A percentile compares a stretch with the other conserved stretches of the same genome.
These are phyloP conservation scores for Leccinum longicurvipes DNA, from an alignment of 768 basidiomycete genomes.

Conservation along the genomic window DNA sequence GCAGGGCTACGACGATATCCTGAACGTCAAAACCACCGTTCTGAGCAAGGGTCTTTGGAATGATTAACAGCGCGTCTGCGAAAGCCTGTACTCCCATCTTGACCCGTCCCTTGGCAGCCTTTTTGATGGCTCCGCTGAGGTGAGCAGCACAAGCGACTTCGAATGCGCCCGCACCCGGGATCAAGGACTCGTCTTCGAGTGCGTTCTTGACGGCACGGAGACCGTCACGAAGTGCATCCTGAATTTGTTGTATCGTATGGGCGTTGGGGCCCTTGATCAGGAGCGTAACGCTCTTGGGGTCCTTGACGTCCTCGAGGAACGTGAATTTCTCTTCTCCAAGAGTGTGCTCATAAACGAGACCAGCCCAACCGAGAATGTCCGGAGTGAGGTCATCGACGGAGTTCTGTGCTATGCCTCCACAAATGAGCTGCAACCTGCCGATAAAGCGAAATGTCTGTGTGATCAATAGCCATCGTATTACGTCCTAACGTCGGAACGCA, in stretches of 20 bases:
- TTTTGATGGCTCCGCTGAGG: constrained; percentile 75
- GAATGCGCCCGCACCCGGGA: constrained; percentile 98
- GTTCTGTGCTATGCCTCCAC: constrained; percentile 95
- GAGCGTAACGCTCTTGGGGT: constrained; percentile 92
- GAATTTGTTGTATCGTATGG: constrained; percentile 94
- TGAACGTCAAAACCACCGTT: constrained; percentile 98
- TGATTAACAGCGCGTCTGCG: constrained; percentile 89
- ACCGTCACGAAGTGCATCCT: constrained; percentile 97
- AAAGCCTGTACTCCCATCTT: constrained; percentile 98
- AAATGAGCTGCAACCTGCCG: constrained; percentile 82
- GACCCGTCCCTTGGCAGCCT: constrained; percentile 84
- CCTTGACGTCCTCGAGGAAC: constrained; percentile 94
- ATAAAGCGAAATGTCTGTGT: constrained; percentile 7
- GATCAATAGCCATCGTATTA: constrained; percentile 29
- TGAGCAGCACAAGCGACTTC: constrained; percentile 90
- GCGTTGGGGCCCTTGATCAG: constrained; percentile 97
- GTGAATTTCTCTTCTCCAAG: constrained; percentile 99
- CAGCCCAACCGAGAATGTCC: constrained; percentile 92
- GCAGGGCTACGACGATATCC: constrained; percentile 87
- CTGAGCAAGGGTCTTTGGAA: constrained; percentile 93
- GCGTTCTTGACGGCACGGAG: constrained; percentile 96
- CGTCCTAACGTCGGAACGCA: constrained; percentile 33
- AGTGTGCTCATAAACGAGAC: constrained; percentile 97
- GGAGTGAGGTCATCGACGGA: constrained; percentile 95
- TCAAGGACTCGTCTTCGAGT: constrained; percentile 81